These are phyloP conservation scores for Exophiala calicioides DNA, from an alignment of 2,329 filamentous ascomycete species.

Conservation along the genomic window DNA sequence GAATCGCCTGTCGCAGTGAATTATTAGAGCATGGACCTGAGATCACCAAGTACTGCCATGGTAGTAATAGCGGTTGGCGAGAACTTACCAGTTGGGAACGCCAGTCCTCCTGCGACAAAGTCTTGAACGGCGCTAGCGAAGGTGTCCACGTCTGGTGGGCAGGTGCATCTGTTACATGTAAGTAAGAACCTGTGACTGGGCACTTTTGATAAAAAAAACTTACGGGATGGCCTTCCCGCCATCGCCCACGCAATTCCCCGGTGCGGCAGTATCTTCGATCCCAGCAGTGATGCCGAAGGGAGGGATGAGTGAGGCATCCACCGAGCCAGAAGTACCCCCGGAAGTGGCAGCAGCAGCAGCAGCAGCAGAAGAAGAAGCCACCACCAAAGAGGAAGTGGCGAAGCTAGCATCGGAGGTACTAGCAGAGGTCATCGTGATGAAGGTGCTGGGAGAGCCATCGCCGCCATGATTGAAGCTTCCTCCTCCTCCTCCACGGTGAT, in stretches of 20 bases:
- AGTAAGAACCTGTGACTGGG: not conserved
- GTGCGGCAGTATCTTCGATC: slow-evolving; percentile 23
- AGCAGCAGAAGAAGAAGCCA: slow-evolving; percentile 1
- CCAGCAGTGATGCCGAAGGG: slow-evolving; percentile 23
- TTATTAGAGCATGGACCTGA: too few relatives aligned
- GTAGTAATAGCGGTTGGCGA: not conserved
- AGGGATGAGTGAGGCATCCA: slow-evolving; percentile 22
- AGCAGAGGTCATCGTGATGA: slow-evolving; percentile 17
- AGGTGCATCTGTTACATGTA: slow-evolving; percentile 22
- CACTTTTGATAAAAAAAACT: not conserved
- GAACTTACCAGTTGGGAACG: slow-evolving; percentile 20
- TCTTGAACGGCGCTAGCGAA: slow-evolving; percentile 16
- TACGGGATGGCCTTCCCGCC: slow-evolving; percentile 22
- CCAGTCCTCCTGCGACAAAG: slow-evolving; percentile 14
- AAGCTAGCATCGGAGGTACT: slow-evolving; percentile 5
- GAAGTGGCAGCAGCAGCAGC: slow-evolving; percentile 2
- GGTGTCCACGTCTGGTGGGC: slow-evolving; percentile 21
- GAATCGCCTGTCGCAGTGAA: slow-evolving; percentile 16
- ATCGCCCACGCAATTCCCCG: slow-evolving; percentile 26
- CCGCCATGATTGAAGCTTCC: slow-evolving; percentile 9
- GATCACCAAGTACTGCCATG: too few relatives aligned
- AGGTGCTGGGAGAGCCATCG: slow-evolving; percentile 18
- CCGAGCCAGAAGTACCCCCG: slow-evolving; percentile 8
- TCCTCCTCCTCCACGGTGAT: slow-evolving; percentile 7
- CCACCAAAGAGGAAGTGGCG: not conserved